Evolutionary conservation across 345 rosid genomes (phyloP).

Genomic region (Pseudoturritis turrita): DNA sequence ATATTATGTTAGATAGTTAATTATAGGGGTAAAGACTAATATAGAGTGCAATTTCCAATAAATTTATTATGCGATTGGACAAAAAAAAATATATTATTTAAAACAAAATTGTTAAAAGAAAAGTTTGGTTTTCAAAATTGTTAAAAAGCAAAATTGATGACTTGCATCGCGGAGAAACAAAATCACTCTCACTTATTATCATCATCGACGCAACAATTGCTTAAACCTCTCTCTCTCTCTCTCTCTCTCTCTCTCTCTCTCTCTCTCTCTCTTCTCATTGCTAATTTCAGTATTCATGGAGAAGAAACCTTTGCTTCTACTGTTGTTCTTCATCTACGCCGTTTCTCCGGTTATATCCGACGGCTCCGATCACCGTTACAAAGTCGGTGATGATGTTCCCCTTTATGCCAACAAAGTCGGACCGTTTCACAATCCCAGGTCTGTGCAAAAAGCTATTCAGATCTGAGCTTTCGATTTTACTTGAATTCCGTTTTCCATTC

Average conservation of each 20-base stretch:
- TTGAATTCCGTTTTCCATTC: no score
- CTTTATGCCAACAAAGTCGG: conserved; percentile 67
- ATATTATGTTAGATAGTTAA: no score
- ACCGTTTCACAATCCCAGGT: conserved; percentile 70
- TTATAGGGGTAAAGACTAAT: no score
- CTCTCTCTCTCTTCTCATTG: neutral
- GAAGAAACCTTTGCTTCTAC: neutral
- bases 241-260: neutral
- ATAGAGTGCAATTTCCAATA: no score
- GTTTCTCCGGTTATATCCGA: conserved; percentile 32
- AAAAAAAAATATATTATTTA: no score
- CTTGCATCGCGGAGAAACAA: conserved; percentile 9
- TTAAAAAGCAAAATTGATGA: neutral
- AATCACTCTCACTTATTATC: neutral
- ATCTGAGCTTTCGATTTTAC: conserved; percentile 18
- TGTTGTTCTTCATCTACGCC: conserved; percentile 4
- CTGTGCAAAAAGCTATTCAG: neutral
- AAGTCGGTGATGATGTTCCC: conserved; percentile 47
- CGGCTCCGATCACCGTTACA: conserved; percentile 55
- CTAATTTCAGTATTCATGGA: conserved; percentile 9
- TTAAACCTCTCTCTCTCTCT: conserved; percentile 12
- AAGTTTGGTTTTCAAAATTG: neutral
- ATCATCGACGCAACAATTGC: neutral
- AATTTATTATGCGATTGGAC: no score
- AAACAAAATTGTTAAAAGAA: neutral